Evolutionary conservation across 805 yeast genomes (phyloP), one percentile per base, ranked within the genome.

Genomic region (Kuraishia borneana): DNA sequence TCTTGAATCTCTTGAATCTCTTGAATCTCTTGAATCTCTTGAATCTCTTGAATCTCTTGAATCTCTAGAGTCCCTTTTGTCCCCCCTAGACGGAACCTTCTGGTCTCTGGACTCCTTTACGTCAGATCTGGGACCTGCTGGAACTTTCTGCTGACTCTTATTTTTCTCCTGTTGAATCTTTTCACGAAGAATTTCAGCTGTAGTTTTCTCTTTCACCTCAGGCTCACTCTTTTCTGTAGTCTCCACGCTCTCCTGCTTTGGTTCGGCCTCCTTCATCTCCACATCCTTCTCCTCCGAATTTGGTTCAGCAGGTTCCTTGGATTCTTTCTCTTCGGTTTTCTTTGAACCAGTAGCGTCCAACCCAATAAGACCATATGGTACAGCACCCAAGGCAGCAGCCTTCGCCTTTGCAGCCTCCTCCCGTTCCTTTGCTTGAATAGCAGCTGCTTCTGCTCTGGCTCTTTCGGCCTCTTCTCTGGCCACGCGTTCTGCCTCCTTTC

Each of bases 401-500:
- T 17, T 22, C n/a, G 29, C 29, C 3, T 20, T 29, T 9, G 29
- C 30, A 5, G 22, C 25, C 20, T 28, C 17, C 20, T 8, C 21
- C 16, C 13, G 8, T 16, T 25, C 28, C 28, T 25, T 6, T 12
- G 8, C 28, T 6, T 12, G 16, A 6, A 10, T 6, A 10, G 28
- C 28, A 7, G 7, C 7, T n/a, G 31, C 31, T 8, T 28, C 31
- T 13, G n/a, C 31, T 7, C 17, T 13, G 18, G 31, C 31, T 20
- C 17, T 16, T 6, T 16, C 6, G 28, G 28, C 35, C 13, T 16
- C 18, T 14, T 32, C 26, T 17, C 16, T 26, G 12, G 32, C 29
- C 20, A 20, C 29, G 27, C 20, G 25, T 25, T 35, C 37, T 6
- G 26, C 37, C 3, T 13, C 27, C 18, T 25, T 31, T 21, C 20